Evolutionary conservation across 768 basidiomycete species (phyloP).

Genomic region (Trametes cinnabarina): DNA sequence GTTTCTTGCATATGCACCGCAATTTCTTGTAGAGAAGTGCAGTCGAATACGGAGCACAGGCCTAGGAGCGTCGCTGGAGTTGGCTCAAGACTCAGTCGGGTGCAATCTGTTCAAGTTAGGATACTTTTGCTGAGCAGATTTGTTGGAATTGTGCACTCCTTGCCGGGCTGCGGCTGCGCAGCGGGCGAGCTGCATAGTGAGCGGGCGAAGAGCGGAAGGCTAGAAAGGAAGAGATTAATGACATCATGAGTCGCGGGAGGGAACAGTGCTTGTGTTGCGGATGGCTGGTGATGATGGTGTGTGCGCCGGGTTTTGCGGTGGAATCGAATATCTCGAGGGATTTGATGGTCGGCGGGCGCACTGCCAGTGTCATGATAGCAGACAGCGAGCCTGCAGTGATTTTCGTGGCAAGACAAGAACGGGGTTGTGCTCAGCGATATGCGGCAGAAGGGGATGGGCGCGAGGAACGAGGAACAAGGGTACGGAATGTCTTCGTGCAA

Average conservation of each 20-base stretch:
- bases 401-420: background rate
- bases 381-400: background rate
- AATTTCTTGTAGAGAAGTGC: too few relatives aligned
- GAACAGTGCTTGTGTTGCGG: too few relatives aligned
- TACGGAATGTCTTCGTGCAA: background rate
- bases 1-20: background rate
- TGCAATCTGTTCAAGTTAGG: too few relatives aligned
- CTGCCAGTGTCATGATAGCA: background rate
- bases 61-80: too few relatives aligned
- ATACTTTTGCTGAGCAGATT: too few relatives aligned
- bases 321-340: too few relatives aligned
- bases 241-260: background rate
- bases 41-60: too few relatives aligned
- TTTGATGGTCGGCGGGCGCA: background rate
- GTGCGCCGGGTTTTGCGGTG: too few relatives aligned
- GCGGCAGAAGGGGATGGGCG: constrained; percentile 1
- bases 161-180: too few relatives aligned
- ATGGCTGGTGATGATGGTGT: background rate
- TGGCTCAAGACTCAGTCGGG: too few relatives aligned
- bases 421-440: background rate
- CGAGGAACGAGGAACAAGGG: constrained; percentile 7
- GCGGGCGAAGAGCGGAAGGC: background rate
- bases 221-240: too few relatives aligned
- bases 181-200: background rate
- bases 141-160: too few relatives aligned